Conservation (phyloP, 1,284 basidiomycete species). For the Tilletia walkeri region DNA sequence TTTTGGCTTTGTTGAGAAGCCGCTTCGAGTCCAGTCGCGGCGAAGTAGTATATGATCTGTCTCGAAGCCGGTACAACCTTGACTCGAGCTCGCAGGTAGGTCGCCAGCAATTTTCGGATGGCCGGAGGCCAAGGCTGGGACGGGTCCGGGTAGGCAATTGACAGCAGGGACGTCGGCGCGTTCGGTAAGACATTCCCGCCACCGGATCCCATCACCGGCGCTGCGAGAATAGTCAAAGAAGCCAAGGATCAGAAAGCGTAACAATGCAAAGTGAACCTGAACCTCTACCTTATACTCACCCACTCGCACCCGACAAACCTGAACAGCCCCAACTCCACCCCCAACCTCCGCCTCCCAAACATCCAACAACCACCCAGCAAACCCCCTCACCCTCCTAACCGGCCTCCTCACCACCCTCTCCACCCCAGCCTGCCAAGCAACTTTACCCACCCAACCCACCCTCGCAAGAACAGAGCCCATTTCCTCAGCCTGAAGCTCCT, state of each 20-base stretch:
- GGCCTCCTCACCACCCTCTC: not conserved
- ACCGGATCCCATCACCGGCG: not conserved
- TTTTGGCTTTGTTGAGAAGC: not conserved
- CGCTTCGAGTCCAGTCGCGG: not conserved
- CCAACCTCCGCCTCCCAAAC: not conserved
- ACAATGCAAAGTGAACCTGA: not conserved
- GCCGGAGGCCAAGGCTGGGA: conserved; percentile 2
- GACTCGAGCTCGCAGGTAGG: not conserved
- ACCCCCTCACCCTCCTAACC: not conserved
- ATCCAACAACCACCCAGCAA: conserved; percentile 4
- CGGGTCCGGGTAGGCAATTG: not conserved
- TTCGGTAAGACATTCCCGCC: not conserved
- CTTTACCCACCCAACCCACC: not conserved
- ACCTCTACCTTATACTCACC: not conserved
- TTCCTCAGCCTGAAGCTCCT: not conserved
- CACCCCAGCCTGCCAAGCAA: not conserved
- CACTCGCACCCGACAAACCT: not conserved
- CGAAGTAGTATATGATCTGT: conserved; percentile 5
- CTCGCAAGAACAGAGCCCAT: not conserved
- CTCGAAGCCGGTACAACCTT: not conserved
- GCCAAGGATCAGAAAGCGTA: not conserved
- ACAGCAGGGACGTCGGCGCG: not conserved
- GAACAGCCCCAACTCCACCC: not conserved
- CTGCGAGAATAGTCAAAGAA: no score
- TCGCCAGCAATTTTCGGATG: not conserved